Percentiles rank a stretch among this genome's conserved stretches.
Evolutionary conservation across 805 yeast genomes (phyloP).

Genomic region (Scheffersomyces stipitis): DNA sequence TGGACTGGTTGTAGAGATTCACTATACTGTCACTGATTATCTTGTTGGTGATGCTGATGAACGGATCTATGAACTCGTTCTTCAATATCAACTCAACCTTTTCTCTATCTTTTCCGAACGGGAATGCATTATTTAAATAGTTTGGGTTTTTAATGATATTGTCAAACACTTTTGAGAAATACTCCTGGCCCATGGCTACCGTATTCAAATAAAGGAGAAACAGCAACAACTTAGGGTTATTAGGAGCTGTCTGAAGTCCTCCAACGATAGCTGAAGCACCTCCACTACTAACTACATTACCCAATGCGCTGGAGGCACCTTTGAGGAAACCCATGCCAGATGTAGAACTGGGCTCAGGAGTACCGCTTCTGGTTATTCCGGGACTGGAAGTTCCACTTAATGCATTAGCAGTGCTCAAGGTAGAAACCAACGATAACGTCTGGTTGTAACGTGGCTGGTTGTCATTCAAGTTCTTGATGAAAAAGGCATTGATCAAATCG

Average conservation of each 20-base stretch:
- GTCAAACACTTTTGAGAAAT: conserved; percentile 53
- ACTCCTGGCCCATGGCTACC: conserved; percentile 59
- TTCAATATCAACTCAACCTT: conserved; percentile 30
- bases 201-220: conserved; percentile 74
- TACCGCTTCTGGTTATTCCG: conserved; percentile 25
- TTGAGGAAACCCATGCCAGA: conserved; percentile 36
- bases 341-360: conserved; percentile 35
- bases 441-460: conserved; percentile 43
- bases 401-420: conserved; percentile 3
- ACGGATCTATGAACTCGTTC: conserved; percentile 34
- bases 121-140: conserved; percentile 25
- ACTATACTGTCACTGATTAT: conserved; percentile 37
- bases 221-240: conserved; percentile 49
- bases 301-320: conserved; percentile 45
- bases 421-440: conserved; percentile 19
- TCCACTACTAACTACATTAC: conserved; percentile 40
- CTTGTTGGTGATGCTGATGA: conserved; percentile 10
- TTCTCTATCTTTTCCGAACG: conserved; percentile 37
- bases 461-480: conserved; percentile 33
- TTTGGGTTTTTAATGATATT: conserved; percentile 32
- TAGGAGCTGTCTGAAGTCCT: conserved; percentile 26
- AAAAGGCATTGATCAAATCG: conserved; percentile 58
- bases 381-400: conserved; percentile 21
- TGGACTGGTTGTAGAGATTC: conserved; percentile 48
- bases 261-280: conserved; percentile 17